phyloP scores from a whole-genome alignment of 306 rosid species.

The Macrotyloma uniflorum region DNA sequence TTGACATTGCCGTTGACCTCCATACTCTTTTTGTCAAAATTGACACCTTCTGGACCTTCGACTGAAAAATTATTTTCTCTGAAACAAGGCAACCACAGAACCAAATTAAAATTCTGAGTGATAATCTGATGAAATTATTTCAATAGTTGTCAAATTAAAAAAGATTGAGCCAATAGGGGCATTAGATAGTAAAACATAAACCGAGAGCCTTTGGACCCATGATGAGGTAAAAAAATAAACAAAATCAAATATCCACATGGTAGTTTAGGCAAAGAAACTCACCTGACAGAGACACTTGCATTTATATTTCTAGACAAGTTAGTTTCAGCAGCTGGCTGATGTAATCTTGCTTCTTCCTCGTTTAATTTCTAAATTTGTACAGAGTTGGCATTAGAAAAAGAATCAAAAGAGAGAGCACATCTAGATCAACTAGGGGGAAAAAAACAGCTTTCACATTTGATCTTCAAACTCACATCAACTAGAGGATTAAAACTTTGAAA shows the following conservation, averaged over 20 bases:
- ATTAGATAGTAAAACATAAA: conserved; percentile 5
- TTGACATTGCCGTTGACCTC: conserved; percentile 57
- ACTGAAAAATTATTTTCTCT: conserved; percentile 60
- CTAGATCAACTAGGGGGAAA: background rate
- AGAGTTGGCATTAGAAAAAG: conserved; percentile 39
- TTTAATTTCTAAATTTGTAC: conserved; percentile 72
- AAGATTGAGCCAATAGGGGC: background rate
- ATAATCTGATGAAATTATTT: background rate
- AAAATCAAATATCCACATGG: background rate
- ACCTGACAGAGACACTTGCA: conserved; percentile 61
- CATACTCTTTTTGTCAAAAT: conserved; percentile 18
- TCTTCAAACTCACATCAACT: conserved; percentile 82
- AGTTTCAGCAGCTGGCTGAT: conserved; percentile 53
- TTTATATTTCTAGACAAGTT: conserved; percentile 51
- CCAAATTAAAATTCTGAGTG: background rate
- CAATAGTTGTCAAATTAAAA: background rate
- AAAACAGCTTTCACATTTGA: conserved; percentile 33
- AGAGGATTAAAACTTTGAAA: conserved; percentile 85
- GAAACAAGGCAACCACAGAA: conserved; percentile 41
- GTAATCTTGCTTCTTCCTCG: conserved; percentile 56
- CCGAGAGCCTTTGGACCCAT: background rate
- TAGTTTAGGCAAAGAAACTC: conserved; percentile 20
- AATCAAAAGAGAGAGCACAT: conserved; percentile 3
- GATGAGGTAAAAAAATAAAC: background rate
- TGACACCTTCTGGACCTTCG: conserved; percentile 48